Evolutionary conservation across 2,329 filamentous ascomycete species (phyloP).

Genomic region (Penicillium palitans): DNA sequence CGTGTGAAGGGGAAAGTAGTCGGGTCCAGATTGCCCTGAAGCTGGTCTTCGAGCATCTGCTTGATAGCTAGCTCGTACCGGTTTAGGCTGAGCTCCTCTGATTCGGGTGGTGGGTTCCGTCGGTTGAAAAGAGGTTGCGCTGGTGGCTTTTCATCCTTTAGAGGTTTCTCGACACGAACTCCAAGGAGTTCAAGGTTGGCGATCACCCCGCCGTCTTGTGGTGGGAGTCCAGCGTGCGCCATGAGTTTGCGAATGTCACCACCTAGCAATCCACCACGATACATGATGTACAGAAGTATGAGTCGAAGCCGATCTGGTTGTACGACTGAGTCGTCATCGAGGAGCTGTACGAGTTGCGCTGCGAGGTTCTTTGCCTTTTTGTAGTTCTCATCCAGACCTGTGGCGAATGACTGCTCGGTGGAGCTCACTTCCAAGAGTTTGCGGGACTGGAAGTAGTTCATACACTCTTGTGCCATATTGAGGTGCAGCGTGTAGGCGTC

Average conservation of each 20-base stretch:
- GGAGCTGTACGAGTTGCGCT: constrained; percentile 78
- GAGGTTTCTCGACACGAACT: constrained; percentile 65
- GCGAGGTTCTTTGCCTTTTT: constrained; percentile 87
- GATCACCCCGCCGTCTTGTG: constrained; percentile 70
- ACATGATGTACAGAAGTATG: constrained; percentile 81
- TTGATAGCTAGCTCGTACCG: constrained; percentile 82
- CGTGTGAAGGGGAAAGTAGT: constrained; percentile 70
- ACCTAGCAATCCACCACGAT: constrained; percentile 77
- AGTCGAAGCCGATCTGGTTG: constrained; percentile 77
- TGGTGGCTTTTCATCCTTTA: constrained; percentile 74
- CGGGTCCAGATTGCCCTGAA: constrained; percentile 66
- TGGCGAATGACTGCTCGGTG: constrained; percentile 86
- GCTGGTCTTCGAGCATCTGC: constrained; percentile 74
- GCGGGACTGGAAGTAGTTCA: constrained; percentile 83
- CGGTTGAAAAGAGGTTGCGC: constrained; percentile 69
- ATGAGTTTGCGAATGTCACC: constrained; percentile 84
- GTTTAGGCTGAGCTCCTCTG: constrained; percentile 81
- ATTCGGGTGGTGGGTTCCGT: constrained; percentile 58
- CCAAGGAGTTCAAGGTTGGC: constrained; percentile 78
- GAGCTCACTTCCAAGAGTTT: constrained; percentile 86
- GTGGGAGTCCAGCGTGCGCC: constrained; percentile 75
- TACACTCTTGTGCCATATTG: constrained; percentile 95
- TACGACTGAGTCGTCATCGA: constrained; percentile 77
- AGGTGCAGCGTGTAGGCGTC: constrained; percentile 92
- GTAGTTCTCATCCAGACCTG: constrained; percentile 88